Conservation (phyloP, 2,329 filamentous ascomycete species). For the Aplosporella prunicola region DNA sequence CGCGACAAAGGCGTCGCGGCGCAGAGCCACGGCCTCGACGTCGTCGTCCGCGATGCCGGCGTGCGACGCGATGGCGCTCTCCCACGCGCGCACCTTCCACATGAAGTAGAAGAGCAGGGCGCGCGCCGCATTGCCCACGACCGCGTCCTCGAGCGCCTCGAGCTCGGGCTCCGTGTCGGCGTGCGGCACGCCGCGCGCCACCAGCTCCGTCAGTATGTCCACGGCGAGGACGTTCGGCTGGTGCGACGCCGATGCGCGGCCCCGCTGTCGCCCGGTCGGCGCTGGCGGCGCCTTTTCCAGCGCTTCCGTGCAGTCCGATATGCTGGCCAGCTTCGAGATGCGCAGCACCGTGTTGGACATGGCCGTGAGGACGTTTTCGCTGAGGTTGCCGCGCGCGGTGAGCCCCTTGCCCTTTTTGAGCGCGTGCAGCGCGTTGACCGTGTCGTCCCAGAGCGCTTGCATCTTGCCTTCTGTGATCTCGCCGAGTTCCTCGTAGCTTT, state of each 20-base stretch:
- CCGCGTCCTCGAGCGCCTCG: conserved; percentile 68
- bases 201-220: conserved; percentile 61
- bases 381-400: conserved; percentile 59
- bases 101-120: conserved; percentile 82
- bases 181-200: conserved; percentile 61
- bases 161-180: conserved; percentile 58
- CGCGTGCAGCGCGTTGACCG: conserved; percentile 61
- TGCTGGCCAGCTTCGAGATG: conserved; percentile 68
- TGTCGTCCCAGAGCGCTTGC: conserved; percentile 76
- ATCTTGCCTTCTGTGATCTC: conserved; percentile 77
- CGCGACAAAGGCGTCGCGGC: conserved; percentile 43
- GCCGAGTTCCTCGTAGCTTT: conserved; percentile 77
- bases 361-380: conserved; percentile 54
- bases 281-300: conserved; percentile 50
- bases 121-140: conserved; percentile 67
- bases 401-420: conserved; percentile 62
- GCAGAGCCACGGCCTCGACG: conserved; percentile 46
- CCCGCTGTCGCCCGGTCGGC: conserved; percentile 32
- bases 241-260: conserved; percentile 10
- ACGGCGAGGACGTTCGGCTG: conserved; percentile 38
- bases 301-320: conserved; percentile 66
- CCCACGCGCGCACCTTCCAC: conserved; percentile 65
- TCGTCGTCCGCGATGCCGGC: conserved; percentile 46
- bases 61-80: conserved; percentile 26
- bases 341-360: conserved; percentile 67